Conservation (phyloP, 306 rosid genomes). For the Canavalia gladiata region DNA sequence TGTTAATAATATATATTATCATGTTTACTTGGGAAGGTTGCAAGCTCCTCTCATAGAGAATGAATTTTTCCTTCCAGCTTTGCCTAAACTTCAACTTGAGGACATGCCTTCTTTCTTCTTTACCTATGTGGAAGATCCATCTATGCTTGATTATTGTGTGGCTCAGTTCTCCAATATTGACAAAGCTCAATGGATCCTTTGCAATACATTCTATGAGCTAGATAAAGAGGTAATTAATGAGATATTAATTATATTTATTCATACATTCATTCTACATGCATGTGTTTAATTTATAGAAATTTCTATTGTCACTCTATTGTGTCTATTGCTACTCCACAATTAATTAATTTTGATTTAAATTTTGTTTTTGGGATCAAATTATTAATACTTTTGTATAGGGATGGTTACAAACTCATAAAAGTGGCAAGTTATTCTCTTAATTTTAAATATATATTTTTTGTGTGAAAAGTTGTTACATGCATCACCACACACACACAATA, state of each 20-base stretch:
- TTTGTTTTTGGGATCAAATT: too few relatives aligned
- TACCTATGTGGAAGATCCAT: not conserved
- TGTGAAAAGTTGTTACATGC: too few relatives aligned
- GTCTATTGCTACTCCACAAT: too few relatives aligned
- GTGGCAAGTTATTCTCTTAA: too few relatives aligned
- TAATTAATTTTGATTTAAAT: too few relatives aligned
- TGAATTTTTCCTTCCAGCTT: constrained; percentile 38
- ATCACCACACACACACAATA: too few relatives aligned
- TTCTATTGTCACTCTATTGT: too few relatives aligned
- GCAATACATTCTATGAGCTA: constrained; percentile 50
- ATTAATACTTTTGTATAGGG: too few relatives aligned
- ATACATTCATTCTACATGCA: too few relatives aligned
- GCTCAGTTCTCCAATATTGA: constrained; percentile 53
- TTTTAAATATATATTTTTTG: too few relatives aligned
- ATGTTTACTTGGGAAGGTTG: constrained; percentile 41
- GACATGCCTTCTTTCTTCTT: constrained; percentile 61
- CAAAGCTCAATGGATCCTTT: constrained; percentile 57
- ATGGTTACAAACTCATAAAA: too few relatives aligned
- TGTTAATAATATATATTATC: constrained; percentile 48
- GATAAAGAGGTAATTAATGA: constrained; percentile 45
- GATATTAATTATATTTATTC: not conserved
- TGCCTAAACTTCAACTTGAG: constrained; percentile 37
- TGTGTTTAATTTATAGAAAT: too few relatives aligned
- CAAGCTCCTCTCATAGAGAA: constrained; percentile 22
- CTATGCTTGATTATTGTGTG: not conserved